These are phyloP conservation scores for Cryptococcus sp. DNA, from an alignment of 1,284 basidiomycete genomes.

Conservation along the genomic window DNA sequence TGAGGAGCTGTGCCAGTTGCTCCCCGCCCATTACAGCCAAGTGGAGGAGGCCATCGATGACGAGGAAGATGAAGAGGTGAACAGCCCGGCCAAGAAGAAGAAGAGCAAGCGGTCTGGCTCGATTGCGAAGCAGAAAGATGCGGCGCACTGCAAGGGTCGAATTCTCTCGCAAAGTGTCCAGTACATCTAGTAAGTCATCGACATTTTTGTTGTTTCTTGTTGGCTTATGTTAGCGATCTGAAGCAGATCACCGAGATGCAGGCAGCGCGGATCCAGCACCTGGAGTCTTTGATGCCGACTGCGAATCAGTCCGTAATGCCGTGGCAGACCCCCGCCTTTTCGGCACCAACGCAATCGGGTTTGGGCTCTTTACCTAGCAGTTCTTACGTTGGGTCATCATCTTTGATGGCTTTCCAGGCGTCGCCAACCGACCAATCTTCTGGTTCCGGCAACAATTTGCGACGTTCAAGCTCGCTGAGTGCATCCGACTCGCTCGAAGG, in stretches of 20 bases:
- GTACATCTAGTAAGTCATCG: conserved; percentile 33
- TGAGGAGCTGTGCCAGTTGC: conserved; percentile 37
- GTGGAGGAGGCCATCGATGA: conserved; percentile 28
- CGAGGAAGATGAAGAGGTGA: conserved; percentile 31
- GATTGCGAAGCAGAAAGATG: conserved; percentile 34
- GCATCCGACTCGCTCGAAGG: conserved; percentile 12
- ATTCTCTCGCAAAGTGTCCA: conserved; percentile 38
- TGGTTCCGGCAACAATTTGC: conserved; percentile 12
- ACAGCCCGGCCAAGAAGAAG: conserved; percentile 24
- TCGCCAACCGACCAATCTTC: conserved; percentile 30
- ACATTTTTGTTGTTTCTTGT: neutral
- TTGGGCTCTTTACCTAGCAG: no score
- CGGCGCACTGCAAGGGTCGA: conserved; percentile 39
- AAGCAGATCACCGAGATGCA: conserved; percentile 29
- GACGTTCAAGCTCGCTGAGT: conserved; percentile 18
- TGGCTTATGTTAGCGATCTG: conserved; percentile 28
- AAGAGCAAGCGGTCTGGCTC: conserved; percentile 29
- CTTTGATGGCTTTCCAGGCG: conserved; percentile 25
- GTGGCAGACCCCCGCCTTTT: conserved; percentile 32
- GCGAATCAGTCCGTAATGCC: conserved; percentile 22
- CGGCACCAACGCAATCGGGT: no score
- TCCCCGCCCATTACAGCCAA: conserved; percentile 28
- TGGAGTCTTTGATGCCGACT: conserved; percentile 26
- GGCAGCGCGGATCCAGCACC: conserved; percentile 30
- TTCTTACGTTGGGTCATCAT: conserved; percentile 18